Evolutionary conservation across 768 basidiomycete genomes (phyloP).

Genomic region (Hygrocybe coccinea): DNA sequence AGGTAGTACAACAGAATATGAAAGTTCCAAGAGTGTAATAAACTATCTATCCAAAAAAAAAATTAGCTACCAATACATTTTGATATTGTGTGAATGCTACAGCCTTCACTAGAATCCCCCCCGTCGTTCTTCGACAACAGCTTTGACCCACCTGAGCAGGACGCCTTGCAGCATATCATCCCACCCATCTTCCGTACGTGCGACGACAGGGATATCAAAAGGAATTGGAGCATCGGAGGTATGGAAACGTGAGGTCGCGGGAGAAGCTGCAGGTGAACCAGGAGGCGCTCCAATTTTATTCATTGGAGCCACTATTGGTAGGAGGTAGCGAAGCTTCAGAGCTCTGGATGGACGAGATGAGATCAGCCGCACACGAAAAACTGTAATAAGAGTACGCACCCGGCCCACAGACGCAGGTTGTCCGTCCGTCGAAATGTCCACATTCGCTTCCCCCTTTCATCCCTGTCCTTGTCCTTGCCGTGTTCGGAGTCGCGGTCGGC

Average conservation of each 20-base stretch:
- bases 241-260: conserved; percentile 20
- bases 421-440: conserved; percentile 87
- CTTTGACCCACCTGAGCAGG: conserved; percentile 61
- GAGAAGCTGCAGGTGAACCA: conserved; percentile 18
- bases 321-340: conserved; percentile 73
- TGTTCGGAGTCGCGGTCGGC: conserved; percentile 18
- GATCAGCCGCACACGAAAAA: background rate
- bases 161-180: conserved; percentile 68
- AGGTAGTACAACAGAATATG: too few relatives aligned
- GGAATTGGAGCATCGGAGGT: conserved; percentile 28
- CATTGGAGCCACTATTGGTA: conserved; percentile 58
- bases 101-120: background rate
- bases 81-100: too few relatives aligned
- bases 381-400: conserved; percentile 44
- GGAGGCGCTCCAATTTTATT: conserved; percentile 23
- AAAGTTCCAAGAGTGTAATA: too few relatives aligned
- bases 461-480: conserved; percentile 27
- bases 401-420: conserved; percentile 80
- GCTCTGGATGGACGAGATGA: conserved; percentile 43
- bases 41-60: background rate
- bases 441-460: conserved; percentile 47
- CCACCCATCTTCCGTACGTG: conserved; percentile 74
- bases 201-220: conserved; percentile 73
- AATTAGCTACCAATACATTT: background rate
- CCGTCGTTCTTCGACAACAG: conserved; percentile 65